Base-by-base conservation (phyloP, 179 eudicot species). In the Heliamphora pulchella region DNA sequence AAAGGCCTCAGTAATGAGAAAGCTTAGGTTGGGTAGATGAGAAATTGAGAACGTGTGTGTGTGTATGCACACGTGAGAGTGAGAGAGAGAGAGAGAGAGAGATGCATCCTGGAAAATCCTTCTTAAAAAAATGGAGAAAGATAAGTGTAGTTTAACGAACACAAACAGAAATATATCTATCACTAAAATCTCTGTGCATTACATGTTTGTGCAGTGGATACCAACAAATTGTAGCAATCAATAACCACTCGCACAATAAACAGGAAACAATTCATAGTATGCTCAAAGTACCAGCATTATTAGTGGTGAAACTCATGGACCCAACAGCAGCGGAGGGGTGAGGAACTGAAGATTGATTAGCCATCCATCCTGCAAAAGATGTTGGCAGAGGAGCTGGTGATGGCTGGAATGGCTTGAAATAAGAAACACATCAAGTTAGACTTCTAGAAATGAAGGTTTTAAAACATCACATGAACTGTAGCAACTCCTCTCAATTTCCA, bases 281-380 rank as follows among this genome's bases (percentile, higher is more conserved):
- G 18, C 17, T 13, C 61, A 17, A 14, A 72, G 43, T 89, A 91
- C 97, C 91, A 71, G 89, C 77, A 86, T 83, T 89, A 82, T 84
- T 91, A 72, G 87, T 80, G 80, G 84, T 87, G 78, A 92, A 85
- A 82, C 92, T 89, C 79, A 91, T 90, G 11, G 92, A 90, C 73
- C 93, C 93, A 77, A 90, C 90, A 62, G 97, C 87, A 80, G 88
- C 86, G 39, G 90, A 85, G 22, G 92, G 86, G 78, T 91, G 97
- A 78, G 94, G 87, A 74, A 89, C 89, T 44, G 90, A 83, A 85
- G 92, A 87, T 57, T 89, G 87, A 88, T 83, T 92, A 53, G 93
- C 82, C 90, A 93, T 90, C 96, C 93, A 90, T 13, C 93, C 92
- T 59, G 89, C 88, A 84, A 91, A 85, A 78, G 91, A 80, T 73